phyloP scores from a whole-genome alignment of 192 early-diverging fungal genomes.

The Rhizophagus clarus region DNA sequence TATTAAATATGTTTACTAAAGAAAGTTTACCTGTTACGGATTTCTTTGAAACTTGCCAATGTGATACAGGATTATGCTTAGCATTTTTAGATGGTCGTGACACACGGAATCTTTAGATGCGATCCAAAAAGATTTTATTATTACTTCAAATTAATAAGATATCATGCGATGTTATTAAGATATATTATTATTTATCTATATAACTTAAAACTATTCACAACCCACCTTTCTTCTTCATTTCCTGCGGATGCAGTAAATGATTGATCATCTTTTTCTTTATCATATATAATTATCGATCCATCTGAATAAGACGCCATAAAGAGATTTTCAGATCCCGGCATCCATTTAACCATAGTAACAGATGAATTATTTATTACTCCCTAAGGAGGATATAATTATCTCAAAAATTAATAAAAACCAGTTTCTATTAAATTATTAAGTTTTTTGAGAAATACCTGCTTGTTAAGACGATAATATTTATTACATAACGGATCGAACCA shows the following conservation, averaged over 20 bases:
- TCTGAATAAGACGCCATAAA: conserved; percentile 87
- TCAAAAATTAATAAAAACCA: not conserved
- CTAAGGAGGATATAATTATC: conserved; percentile 34
- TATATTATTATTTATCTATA: not conserved
- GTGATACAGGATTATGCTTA: conserved; percentile 82
- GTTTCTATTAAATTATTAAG: not conserved
- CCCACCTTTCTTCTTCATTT: conserved; percentile 40
- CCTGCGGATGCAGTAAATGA: conserved; percentile 17
- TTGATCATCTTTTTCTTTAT: conserved; percentile 87
- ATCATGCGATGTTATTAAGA: not conserved
- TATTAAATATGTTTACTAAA: not conserved
- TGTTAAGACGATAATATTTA: conserved; percentile 84
- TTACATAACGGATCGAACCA: conserved; percentile 87
- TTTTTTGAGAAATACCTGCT: conserved; percentile 52
- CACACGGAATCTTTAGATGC: conserved; percentile 51
- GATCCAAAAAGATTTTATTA: conserved; percentile 7
- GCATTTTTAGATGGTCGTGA: conserved; percentile 57
- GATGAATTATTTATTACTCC: conserved; percentile 63
- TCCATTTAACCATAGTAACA: conserved; percentile 86
- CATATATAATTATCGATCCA: conserved; percentile 81
- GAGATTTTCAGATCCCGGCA: conserved; percentile 80
- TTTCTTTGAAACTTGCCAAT: conserved; percentile 75
- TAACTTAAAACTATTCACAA: conserved; percentile 11
- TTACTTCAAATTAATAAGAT: not conserved
- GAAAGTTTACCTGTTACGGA: conserved; percentile 66